Base-by-base conservation (phyloP, 106 monocot species). In the Ottelia alismoides region DNA sequence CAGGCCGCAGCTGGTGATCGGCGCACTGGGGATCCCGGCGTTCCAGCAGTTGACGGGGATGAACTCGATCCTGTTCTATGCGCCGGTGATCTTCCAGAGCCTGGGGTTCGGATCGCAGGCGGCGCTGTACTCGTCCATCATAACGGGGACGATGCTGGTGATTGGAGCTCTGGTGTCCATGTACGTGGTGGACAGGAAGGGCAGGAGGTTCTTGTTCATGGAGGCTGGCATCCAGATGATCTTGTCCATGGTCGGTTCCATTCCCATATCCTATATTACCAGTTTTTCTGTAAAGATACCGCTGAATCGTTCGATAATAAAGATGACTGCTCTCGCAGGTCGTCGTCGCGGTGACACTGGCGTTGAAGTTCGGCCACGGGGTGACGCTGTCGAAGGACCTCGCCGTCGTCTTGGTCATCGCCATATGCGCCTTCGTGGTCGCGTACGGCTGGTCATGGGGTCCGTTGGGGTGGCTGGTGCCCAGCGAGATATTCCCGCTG, bases 391-490 rank as follows among this genome's bases (percentile, higher is more conserved):
- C 68, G 6, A 51, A 49, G 20, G 51, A 44, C 2, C n/a, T 68
- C 10, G 68, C 68, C 2, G 59, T 24, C 16, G 9, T 60, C 6
- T 52, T 75, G 52, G 75, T 75, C 43, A 22, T 75, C 21, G 47
- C 69, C 0, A 64, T 75, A 16, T 75, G 75, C 47, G 0, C 29
- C 7, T 75, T 64, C 45, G 69, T 75, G 17, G 20, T 45, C 2
- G 64, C 64, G 24, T 75, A 68, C 47, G 75, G 69, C 0, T 75
- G 75, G 75, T 75, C 75, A 9, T 75, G 75, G 75, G 69, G 75
- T 3, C 75, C 75, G 1, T 63, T 75, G 23, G 69, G 69, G 12
- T 75, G 75, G 75, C 64, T 75, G 21, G 69, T 75, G 0, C 74
- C 75, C 17, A 75, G 75, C 52, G 75, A 75, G 54, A 75, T 69